These are phyloP conservation scores for Globisporangium lucens DNA, from an alignment of 352 stramenopile genomes.

Conservation along the genomic window DNA sequence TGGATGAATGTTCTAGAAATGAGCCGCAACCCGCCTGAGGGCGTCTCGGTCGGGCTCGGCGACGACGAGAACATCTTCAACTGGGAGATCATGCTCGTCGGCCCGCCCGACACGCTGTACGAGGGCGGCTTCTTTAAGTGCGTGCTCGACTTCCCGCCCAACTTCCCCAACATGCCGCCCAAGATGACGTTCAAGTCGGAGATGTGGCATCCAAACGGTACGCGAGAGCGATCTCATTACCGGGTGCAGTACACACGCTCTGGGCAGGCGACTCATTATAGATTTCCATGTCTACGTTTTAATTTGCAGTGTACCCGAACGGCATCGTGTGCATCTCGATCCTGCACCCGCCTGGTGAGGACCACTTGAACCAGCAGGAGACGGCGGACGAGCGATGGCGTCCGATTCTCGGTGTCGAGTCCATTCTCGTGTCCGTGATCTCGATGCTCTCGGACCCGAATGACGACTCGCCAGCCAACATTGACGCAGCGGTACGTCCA, in stretches of 20 bases:
- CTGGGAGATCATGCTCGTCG: conserved; percentile 99
- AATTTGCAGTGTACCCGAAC: conserved; percentile 92
- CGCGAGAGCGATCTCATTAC: conserved; percentile 7
- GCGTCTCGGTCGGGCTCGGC: conserved; percentile 96
- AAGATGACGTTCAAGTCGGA: conserved; percentile 99
- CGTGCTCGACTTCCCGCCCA: conserved; percentile 94
- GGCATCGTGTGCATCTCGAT: conserved; percentile 99
- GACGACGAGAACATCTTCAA: conserved; percentile 99
- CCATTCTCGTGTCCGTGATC: conserved; percentile 96
- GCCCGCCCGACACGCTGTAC: conserved; percentile 91
- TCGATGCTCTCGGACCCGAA: conserved; percentile 99
- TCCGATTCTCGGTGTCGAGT: conserved; percentile 96
- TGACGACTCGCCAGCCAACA: conserved; percentile 99
- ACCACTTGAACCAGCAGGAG: conserved; percentile 97
- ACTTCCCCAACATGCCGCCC: conserved; percentile 99
- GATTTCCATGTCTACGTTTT: background rate
- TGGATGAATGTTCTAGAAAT: conserved; percentile 81
- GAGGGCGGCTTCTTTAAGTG: conserved; percentile 99
- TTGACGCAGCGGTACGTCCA: conserved; percentile 95
- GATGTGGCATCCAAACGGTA: conserved; percentile 99
- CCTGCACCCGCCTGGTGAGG: conserved; percentile 97
- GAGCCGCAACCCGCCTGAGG: conserved; percentile 97
- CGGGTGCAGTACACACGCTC: background rate
- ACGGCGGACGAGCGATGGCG: conserved; percentile 98
- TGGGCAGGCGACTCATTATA: background rate